Evolutionary conservation across 78 protist species (phyloP).

Genomic region (Capsaspora owczarzaki): DNA sequence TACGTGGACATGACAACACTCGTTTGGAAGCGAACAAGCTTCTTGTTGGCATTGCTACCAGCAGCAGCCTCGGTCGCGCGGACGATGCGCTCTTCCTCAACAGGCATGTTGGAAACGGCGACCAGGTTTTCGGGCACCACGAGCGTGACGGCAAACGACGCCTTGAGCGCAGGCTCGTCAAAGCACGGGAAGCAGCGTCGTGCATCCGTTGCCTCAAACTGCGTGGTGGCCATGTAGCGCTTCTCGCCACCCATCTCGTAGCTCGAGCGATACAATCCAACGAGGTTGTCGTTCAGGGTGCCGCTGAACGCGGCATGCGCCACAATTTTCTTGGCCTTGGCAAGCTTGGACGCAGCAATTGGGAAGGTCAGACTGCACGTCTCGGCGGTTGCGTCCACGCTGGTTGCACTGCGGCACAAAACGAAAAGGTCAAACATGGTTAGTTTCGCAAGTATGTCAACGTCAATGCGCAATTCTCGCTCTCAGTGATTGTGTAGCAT

Average conservation of each 20-base stretch:
- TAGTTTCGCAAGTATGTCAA: no score
- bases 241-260: constrained; percentile 8
- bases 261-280: constrained; percentile 48
- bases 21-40: not conserved
- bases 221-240: constrained; percentile 59
- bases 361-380: no score
- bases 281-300: constrained; percentile 38
- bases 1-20: constrained; percentile 75
- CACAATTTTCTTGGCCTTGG: no score
- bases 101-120: constrained; percentile 4
- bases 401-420: no score
- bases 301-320: no score
- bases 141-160: not conserved
- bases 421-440: no score
- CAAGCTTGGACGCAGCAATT: no score
- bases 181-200: constrained; percentile 70
- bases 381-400: no score
- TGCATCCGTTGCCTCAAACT: constrained; percentile 76
- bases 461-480: no score
- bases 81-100: constrained; percentile 56
- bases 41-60: not conserved
- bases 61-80: not conserved
- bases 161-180: constrained; percentile 62
- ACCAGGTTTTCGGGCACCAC: not conserved
- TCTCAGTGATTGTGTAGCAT: no score